Evolutionary conservation across 2,329 filamentous ascomycete species (phyloP).

Genomic region (Trichoderma sp.): DNA sequence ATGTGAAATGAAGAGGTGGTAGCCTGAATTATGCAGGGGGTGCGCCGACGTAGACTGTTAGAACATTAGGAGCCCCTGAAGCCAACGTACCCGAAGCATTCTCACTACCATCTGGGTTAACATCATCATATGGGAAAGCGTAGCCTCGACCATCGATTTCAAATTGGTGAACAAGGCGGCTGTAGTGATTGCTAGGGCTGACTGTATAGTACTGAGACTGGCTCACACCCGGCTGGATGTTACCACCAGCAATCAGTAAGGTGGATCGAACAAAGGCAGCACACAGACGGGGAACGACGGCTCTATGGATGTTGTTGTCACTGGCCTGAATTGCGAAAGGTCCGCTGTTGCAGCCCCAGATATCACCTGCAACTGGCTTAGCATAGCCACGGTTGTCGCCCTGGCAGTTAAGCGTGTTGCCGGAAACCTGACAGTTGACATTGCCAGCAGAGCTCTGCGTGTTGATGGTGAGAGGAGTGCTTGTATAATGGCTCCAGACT

Average conservation of each 20-base stretch:
- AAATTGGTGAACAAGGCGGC: constrained; percentile 56
- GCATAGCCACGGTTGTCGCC: constrained; percentile 43
- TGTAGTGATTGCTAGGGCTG: constrained; percentile 55
- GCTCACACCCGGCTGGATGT: constrained; percentile 42
- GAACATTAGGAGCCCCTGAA: constrained; percentile 24
- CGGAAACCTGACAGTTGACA: constrained; percentile 39
- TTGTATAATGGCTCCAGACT: constrained; percentile 44
- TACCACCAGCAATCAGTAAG: constrained; percentile 44
- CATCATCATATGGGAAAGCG: constrained; percentile 67
- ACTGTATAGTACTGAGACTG: constrained; percentile 42
- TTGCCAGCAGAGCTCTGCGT: constrained; percentile 40
- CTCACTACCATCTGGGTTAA: constrained; percentile 53
- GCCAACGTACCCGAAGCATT: constrained; percentile 46
- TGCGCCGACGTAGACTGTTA: constrained; percentile 32
- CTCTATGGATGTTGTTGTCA: constrained; percentile 41
- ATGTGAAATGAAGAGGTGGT: background rate
- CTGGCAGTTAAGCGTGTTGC: constrained; percentile 37
- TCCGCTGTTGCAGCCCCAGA: constrained; percentile 51
- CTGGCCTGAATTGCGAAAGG: constrained; percentile 38
- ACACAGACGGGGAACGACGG: constrained; percentile 47
- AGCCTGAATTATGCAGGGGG: background rate
- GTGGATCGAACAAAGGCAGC: constrained; percentile 48
- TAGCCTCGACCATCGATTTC: constrained; percentile 61
- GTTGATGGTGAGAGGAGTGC: constrained; percentile 40
- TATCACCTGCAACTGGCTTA: constrained; percentile 44